Evolutionary conservation across 768 basidiomycete genomes (phyloP).

Genomic region (Tylopilus plumbeoviolaceoides): DNA sequence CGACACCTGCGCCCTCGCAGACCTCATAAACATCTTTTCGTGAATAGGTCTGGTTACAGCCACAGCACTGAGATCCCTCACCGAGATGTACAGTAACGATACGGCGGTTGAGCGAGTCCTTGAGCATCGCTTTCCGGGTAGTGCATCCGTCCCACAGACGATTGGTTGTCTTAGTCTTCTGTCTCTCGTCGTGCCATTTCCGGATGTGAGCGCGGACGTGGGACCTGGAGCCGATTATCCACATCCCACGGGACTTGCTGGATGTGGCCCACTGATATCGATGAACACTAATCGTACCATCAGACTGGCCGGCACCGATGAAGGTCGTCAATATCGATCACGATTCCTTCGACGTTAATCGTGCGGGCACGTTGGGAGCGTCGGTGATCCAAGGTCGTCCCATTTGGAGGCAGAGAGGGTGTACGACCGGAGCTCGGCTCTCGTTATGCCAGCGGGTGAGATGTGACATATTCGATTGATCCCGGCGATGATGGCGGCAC

Average conservation of each 20-base stretch:
- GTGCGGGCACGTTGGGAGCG: neutral
- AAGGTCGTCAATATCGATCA: neutral
- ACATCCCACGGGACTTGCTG: conserved; percentile 1
- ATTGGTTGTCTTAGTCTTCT: neutral
- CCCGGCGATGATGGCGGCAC: too few relatives aligned
- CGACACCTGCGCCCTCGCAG: neutral
- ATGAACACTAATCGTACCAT: neutral
- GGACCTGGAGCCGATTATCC: conserved; percentile 4
- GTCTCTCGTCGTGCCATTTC: neutral
- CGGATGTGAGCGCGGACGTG: conserved; percentile 1
- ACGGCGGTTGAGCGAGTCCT: conserved; percentile 6
- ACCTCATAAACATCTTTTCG: conserved; percentile 7
- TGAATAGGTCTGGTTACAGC: conserved; percentile 1
- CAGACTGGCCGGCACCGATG: conserved; percentile 1
- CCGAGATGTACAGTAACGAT: conserved; percentile 4
- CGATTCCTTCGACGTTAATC: neutral
- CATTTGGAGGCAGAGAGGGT: neutral
- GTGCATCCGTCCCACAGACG: conserved; percentile 9
- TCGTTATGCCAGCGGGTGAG: neutral
- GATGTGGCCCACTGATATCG: conserved; percentile 4
- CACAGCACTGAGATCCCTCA: conserved; percentile 5
- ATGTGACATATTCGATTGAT: neutral
- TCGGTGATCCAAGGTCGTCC: neutral
- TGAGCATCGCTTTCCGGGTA: neutral
- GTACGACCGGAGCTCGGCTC: neutral